phyloP scores from a whole-genome alignment of 305 asterid species.

The Coffea humblotiana region DNA sequence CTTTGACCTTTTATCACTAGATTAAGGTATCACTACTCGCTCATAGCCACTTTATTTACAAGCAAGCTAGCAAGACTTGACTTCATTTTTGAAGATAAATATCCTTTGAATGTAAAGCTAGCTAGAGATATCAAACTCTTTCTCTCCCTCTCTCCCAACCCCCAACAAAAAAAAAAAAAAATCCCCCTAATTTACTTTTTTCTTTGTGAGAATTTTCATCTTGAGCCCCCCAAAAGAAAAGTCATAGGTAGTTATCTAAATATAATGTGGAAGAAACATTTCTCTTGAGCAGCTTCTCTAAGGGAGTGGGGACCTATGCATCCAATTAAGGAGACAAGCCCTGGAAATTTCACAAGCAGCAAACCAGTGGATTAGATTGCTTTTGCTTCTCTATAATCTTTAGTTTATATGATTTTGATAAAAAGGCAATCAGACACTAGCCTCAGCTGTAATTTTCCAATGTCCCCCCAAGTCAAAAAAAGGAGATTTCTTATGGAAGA shows the following conservation, averaged over 20 bases:
- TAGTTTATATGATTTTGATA: slow-evolving; percentile 18
- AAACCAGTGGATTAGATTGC: slow-evolving; percentile 36
- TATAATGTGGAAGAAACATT: slow-evolving; percentile 6
- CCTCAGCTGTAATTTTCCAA: slow-evolving; percentile 28
- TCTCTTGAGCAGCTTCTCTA: slow-evolving; percentile 9
- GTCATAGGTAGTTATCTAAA: not conserved
- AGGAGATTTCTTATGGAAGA: slow-evolving; percentile 38
- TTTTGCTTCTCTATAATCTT: slow-evolving; percentile 19
- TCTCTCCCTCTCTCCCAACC: not conserved
- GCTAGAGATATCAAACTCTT: not conserved
- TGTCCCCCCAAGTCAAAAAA: slow-evolving; percentile 31
- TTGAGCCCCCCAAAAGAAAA: slow-evolving; percentile 21
- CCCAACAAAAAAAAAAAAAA: too few relatives aligned
- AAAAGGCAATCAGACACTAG: slow-evolving; percentile 19
- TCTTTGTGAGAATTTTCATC: not conserved
- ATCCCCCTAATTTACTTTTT: not conserved
- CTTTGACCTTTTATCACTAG: not conserved
- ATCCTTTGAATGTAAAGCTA: not conserved
- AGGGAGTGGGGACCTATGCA: slow-evolving; percentile 44
- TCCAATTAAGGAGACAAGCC: slow-evolving; percentile 51
- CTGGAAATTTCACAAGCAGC: slow-evolving; percentile 33
- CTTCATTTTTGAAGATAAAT: not conserved
- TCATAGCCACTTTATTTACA: not conserved
- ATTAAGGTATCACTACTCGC: not conserved
- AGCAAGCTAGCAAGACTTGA: too few relatives aligned